phyloP scores from a whole-genome alignment of 176 grass and related monocot species.

The Carex scoparia region DNA sequence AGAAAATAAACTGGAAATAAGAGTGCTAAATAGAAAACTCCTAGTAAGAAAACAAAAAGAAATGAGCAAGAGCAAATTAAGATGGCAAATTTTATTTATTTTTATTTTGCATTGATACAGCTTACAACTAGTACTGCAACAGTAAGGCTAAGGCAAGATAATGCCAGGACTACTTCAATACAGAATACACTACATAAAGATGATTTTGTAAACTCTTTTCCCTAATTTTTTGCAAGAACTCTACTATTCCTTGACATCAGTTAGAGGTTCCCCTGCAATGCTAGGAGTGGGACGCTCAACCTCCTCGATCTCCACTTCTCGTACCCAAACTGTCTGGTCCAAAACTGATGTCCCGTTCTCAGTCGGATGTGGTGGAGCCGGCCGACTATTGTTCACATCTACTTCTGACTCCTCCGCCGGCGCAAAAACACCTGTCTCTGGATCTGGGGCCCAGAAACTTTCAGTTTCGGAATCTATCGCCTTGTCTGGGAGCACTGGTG shows the following conservation, averaged over 20 bases:
- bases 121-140: not conserved
- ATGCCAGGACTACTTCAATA: not conserved
- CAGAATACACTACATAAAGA: not conserved
- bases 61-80: not conserved
- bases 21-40: not conserved
- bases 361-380: not conserved
- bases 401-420: slow-evolving; percentile 14
- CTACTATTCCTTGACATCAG: not conserved
- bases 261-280: not conserved
- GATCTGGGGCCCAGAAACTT: slow-evolving; percentile 23
- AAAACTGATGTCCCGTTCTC: slow-evolving; percentile 38
- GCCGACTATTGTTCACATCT: not conserved
- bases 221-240: not conserved
- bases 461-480: slow-evolving; percentile 9
- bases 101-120: not conserved
- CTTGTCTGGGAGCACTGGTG: not conserved
- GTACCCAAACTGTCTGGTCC: slow-evolving; percentile 43
- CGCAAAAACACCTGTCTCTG: slow-evolving; percentile 11
- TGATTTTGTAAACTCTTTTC: not conserved
- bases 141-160: not conserved
- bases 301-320: slow-evolving; percentile 54
- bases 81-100: not conserved
- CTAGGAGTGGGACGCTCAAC: slow-evolving; percentile 32
- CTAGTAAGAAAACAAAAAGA: not conserved
- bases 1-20: not conserved